Evolutionary conservation across 139 green algal genomes (phyloP).

Genomic region (Penium margaritaceum): DNA sequence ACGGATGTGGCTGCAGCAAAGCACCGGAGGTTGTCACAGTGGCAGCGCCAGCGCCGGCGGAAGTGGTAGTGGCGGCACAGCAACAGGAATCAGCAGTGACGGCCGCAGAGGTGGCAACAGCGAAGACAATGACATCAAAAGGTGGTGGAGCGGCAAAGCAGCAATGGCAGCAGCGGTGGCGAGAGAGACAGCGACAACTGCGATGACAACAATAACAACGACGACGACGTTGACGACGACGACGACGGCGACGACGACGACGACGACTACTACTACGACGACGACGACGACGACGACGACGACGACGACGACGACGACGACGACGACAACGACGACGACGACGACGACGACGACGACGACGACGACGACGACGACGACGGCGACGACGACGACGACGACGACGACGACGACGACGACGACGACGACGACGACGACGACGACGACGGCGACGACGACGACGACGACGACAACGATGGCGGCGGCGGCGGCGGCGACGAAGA

Average conservation of each 20-base stretch:
- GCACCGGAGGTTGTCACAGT: too few relatives aligned
- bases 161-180: background rate
- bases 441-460: background rate
- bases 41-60: too few relatives aligned
- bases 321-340: background rate
- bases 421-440: slow-evolving; percentile 2
- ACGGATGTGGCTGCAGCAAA: background rate
- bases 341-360: slow-evolving; percentile 2
- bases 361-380: background rate
- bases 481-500: too few relatives aligned
- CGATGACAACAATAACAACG: background rate
- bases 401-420: background rate
- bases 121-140: background rate
- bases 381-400: slow-evolving; percentile 1
- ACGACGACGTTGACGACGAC: background rate
- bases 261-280: too few relatives aligned
- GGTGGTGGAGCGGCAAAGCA: background rate
- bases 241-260: too few relatives aligned
- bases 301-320: slow-evolving; percentile 4
- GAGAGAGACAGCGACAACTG: background rate
- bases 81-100: background rate
- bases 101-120: background rate
- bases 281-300: slow-evolving; percentile 17
- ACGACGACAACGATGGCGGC: background rate
- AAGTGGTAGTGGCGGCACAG: too few relatives aligned